Evolutionary conservation across 2,329 filamentous ascomycete species (phyloP), one percentile per base, ranked within the genome.

Genomic region (Trichoderma afroharzianum): DNA sequence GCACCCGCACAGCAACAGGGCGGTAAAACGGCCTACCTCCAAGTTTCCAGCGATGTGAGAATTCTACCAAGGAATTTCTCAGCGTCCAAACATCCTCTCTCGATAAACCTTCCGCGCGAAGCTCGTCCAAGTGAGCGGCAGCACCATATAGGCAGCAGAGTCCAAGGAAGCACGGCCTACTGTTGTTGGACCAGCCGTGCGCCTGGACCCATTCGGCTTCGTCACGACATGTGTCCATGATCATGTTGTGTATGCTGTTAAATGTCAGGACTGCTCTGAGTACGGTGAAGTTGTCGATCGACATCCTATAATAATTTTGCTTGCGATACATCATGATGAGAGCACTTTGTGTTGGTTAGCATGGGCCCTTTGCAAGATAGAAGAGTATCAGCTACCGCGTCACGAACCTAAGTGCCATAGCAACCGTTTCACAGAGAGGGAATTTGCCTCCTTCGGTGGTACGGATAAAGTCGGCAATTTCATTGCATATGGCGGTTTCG

Each of bases 291-390:
- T 67, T 43, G 9, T 58, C 6, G 3, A n/a, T 58, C 18, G 63
- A 30, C 12, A 43, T 26, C 11, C 39, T 67, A 24, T 67, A 67
- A 53, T 67, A 67, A n/a, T 58, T 24, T 6, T 67, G 36, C 7
- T 33, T 67, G 50, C 63, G 63, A 43, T 67, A 67, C n/a, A 67
- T 18, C 63, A 67, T 67, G 32, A 67, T 57, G 2, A 67, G 28
- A 8, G 63, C 63, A 30, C 63, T 67, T n/a, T 9, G 18, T 18
- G 11, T n/a, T 14, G 12, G 9, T 36, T 24, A 58, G 36, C 6
- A 14, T 14, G 5, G 7, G 14, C 26, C 14, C 15, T 12, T 32
- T 32, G 11, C 21, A 14, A 6, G 24, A 43, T 9, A 15, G 1
- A 43, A 14, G 21, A 36, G 32, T 6, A 36, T 8, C 3, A 6